Base-by-base conservation (phyloP, 2,329 filamentous ascomycete species). In the Coleophoma cylindrospora region DNA sequence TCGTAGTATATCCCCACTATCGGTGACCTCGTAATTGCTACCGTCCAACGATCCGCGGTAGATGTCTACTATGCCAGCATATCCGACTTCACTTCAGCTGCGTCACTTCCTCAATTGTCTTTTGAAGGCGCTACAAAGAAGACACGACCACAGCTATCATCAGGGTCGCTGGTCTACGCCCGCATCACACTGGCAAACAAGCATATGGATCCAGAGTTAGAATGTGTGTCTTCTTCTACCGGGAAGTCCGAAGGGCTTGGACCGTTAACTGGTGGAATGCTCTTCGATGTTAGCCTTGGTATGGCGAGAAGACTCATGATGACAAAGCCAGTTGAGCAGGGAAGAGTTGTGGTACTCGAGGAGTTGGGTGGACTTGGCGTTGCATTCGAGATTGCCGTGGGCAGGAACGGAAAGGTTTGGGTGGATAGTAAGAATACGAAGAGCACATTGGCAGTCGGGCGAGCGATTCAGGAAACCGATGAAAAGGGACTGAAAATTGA, bases 101-200 rank as follows among this genome's bases (percentile, higher is more conserved):
- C 88, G 1, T 74, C 88, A 15, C 82, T 97, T 1, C 90, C 89
- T 0, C 88, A 95, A 58, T 78, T 97, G 17, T 83, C 91, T n/a
- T 99, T 99, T 67, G 92, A 97, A 69, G 84, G 84, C 55, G 94
- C 91, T 15, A 90, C 87, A 41, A 94, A 91, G 69, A 97, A 97
- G 72, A 96, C 89, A 3, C 80, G 91, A 1, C 94, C 94, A 0
- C 78, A 89, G 56, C 79, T 97, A 40, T 74, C 77, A 27, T 64
- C 81, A 13, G 90, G 90, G 36, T 83, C 89, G 47, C 73, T 96
- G 27, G 89, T 97, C 34, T 97, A 97, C 71, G 92, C 91, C 36
- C 87, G 92, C 54, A 83, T 99, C 40, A 75, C 80, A 27, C 80
- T 86, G 38, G 86, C 88, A 15, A 86, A 89, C 62, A 84, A 86